These are phyloP conservation scores for Diaporthe nobilis DNA, from an alignment of 2,329 filamentous ascomycete species.

Conservation along the genomic window DNA sequence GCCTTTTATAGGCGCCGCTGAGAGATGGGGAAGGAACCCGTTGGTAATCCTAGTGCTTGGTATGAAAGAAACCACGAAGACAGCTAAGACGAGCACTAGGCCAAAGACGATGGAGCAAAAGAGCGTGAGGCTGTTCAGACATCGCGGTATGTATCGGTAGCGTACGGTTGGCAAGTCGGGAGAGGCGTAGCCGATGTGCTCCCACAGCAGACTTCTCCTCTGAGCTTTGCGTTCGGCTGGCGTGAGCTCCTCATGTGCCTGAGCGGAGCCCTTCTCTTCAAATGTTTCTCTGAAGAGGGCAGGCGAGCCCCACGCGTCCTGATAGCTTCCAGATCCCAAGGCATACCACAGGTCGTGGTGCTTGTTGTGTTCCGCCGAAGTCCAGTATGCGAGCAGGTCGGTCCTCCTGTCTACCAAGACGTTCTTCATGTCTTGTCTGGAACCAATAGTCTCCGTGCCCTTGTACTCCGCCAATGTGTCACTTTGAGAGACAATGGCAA, in stretches of 20 bases:
- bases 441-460: conserved; percentile 73
- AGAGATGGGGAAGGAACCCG: conserved; percentile 81
- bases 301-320: conserved; percentile 38
- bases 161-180: conserved; percentile 67
- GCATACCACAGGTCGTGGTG: conserved; percentile 80
- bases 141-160: conserved; percentile 82
- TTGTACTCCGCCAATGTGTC: conserved; percentile 83
- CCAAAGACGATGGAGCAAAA: conserved; percentile 74
- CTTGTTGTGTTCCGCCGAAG: conserved; percentile 70
- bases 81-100: conserved; percentile 74
- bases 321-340: conserved; percentile 65
- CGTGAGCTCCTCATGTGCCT: conserved; percentile 28
- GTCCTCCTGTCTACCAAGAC: conserved; percentile 69
- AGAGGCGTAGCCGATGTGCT: conserved; percentile 53
- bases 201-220: conserved; percentile 42
- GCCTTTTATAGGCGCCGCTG: conserved; percentile 68
- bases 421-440: conserved; percentile 65
- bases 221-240: conserved; percentile 42
- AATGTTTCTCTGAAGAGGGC: conserved; percentile 32
- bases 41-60: conserved; percentile 73
- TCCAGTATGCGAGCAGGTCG: conserved; percentile 90
- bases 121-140: conserved; percentile 77
- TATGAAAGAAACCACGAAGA: conserved; percentile 85
- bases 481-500: conserved; percentile 83
- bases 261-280: conserved; percentile 32